Conservation (phyloP, 1,284 basidiomycete species). For the Apiotrichum gamsii region DNA sequence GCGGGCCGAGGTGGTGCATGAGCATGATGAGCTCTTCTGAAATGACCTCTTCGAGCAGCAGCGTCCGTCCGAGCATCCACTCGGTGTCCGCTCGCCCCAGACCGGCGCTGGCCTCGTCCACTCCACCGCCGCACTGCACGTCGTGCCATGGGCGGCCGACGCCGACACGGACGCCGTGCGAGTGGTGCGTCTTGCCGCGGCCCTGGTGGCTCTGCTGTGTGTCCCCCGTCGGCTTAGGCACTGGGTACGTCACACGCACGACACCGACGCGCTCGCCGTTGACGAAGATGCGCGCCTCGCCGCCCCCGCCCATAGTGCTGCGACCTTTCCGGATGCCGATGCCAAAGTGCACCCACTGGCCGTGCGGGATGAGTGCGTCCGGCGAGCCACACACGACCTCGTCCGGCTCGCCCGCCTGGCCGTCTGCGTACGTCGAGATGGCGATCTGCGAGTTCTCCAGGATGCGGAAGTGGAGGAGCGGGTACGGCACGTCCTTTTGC, state of each 20-base stretch:
- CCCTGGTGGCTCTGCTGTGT: constrained; percentile 2
- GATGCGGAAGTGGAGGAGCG: constrained; percentile 38
- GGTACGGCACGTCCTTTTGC: constrained; percentile 16
- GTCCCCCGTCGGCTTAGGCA: too few species aligned
- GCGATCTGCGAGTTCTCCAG: constrained; percentile 46
- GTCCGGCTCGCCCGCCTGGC: constrained; percentile 10
- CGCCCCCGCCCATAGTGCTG: constrained; percentile 13
- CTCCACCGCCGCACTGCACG: background rate
- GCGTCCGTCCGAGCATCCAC: constrained; percentile 38
- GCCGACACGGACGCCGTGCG: constrained; percentile 8
- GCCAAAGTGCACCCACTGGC: constrained; percentile 44
- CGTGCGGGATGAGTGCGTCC: constrained; percentile 44
- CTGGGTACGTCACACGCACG: constrained; percentile 34
- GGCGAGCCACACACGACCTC: constrained; percentile 40
- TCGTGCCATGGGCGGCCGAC: constrained; percentile 6
- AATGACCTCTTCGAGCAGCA: constrained; percentile 42
- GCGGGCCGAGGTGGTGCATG: constrained; percentile 44
- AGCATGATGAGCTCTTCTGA: constrained; percentile 43
- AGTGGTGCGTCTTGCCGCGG: constrained; percentile 2
- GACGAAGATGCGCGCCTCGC: constrained; percentile 38
- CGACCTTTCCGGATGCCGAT: constrained; percentile 34
- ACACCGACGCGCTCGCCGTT: constrained; percentile 39
- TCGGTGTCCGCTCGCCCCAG: constrained; percentile 36
- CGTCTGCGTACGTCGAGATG: constrained; percentile 20
- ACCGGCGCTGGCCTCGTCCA: background rate